Percentiles rank a stretch among this genome's conserved stretches.
These are phyloP conservation scores for Agastache rugosa DNA, from an alignment of 257 asterid genomes.

Conservation along the genomic window DNA sequence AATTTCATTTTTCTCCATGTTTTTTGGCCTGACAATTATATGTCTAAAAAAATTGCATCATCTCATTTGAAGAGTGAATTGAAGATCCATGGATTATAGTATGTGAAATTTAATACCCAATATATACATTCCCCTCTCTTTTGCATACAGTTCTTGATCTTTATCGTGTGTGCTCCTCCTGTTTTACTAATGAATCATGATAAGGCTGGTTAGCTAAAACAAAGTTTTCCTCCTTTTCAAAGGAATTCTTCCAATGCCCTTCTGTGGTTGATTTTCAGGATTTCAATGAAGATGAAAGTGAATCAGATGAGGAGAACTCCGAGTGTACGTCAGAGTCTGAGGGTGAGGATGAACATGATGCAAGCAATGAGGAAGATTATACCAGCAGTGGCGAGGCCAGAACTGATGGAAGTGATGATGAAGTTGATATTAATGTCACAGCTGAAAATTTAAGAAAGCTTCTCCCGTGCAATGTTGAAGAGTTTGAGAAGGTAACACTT, in stretches of 20 bases:
- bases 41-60: not conserved
- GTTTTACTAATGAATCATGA: conserved; percentile 1
- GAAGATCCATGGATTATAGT: not conserved
- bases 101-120: conserved; percentile 5
- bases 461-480: conserved; percentile 68
- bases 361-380: conserved; percentile 79
- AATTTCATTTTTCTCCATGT: conserved; percentile 25
- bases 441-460: conserved; percentile 81
- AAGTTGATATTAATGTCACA: conserved; percentile 65
- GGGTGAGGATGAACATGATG: conserved; percentile 76
- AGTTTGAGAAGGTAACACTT: conserved; percentile 80
- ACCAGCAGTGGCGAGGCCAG: conserved; percentile 73
- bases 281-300: conserved; percentile 76
- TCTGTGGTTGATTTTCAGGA: conserved; percentile 55
- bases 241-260: conserved; percentile 17
- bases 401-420: conserved; percentile 81
- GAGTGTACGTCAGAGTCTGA: conserved; percentile 74
- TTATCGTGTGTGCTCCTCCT: conserved; percentile 22
- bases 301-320: conserved; percentile 72
- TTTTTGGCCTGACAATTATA: conserved; percentile 4
- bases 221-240: not conserved
- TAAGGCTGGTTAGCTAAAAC: conserved; percentile 11
- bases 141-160: conserved; percentile 22
- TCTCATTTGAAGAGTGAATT: conserved; percentile 12
- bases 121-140: not conserved